Evolutionary conservation across 805 yeast genomes (phyloP).

Genomic region (Suhomyces pyralidae): DNA sequence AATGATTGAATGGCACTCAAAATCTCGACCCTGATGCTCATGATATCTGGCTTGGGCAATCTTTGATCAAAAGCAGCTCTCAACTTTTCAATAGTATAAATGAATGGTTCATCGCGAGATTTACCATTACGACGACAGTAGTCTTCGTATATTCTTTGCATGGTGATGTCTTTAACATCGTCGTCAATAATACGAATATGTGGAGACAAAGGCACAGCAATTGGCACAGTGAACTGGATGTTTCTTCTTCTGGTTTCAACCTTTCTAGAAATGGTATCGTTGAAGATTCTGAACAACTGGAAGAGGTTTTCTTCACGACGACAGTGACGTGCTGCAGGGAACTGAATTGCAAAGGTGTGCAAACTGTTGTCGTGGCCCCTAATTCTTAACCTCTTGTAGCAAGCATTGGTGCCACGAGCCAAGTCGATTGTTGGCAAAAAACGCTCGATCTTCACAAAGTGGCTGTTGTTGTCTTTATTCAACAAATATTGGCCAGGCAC

Average conservation of each 20-base stretch:
- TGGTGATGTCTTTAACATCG: conserved; percentile 68
- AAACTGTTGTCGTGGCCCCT: conserved; percentile 91
- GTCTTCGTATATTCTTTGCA: conserved; percentile 84
- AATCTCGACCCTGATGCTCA: conserved; percentile 87
- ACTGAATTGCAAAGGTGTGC: conserved; percentile 93
- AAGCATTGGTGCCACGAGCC: conserved; percentile 85
- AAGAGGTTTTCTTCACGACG: conserved; percentile 93
- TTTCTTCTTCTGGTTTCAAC: conserved; percentile 87
- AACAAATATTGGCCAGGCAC: conserved; percentile 94
- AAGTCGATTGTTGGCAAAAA: conserved; percentile 86
- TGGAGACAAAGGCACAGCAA: conserved; percentile 91
- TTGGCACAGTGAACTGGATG: conserved; percentile 80
- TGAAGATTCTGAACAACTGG: conserved; percentile 87
- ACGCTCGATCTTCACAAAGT: conserved; percentile 89
- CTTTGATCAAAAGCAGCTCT: conserved; percentile 93
- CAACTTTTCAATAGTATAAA: conserved; percentile 78
- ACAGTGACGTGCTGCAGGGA: conserved; percentile 96
- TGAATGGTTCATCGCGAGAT: conserved; percentile 85
- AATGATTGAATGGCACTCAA: conserved; percentile 84
- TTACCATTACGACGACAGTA: conserved; percentile 71
- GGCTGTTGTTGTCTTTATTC: conserved; percentile 84
- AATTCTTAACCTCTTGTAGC: conserved; percentile 83
- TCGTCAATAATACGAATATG: conserved; percentile 88
- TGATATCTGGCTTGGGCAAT: conserved; percentile 86
- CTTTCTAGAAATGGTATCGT: conserved; percentile 71